Base-by-base conservation (phyloP, 2,329 filamentous ascomycete species). In the Fusarium hainanense region DNA sequence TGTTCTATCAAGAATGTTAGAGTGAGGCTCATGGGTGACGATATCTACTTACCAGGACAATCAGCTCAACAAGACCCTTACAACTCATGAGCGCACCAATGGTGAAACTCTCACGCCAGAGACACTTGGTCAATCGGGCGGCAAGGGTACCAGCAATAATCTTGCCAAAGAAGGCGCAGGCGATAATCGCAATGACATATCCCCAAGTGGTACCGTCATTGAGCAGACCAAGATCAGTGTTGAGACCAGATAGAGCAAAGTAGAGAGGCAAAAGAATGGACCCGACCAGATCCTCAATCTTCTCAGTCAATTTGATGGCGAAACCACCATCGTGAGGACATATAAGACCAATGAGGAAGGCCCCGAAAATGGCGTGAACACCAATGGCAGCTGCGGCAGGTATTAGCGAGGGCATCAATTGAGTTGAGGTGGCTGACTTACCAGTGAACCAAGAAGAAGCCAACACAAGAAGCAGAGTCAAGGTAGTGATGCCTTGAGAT, bases 41-140 rank as follows among this genome's bases (percentile, higher is more conserved):
- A 16, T 2, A 1, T 2, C 10, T 18, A 72, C 89, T 81, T 84
- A 94, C 93, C 79, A 97, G 79, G n/a, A 98, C 94, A 78, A 98
- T 98, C 54, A 98, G 83, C 79, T 98, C 94, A 1, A 98, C 94
- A 12, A 98, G 85, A 74, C 95, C 95, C 79, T 98, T 98, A 80
- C 95, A 98, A 80, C 93, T 97, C 95, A 98, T 98, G 74, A 98
- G 81, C 18, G 91, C 89, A 16, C 95, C 95, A 71, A 98, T 96
- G 2, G 93, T 89, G 32, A 97, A 88, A 60, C 92, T 94, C 78
- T 98, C 95, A 63, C 94, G 88, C 95, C 95, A 98, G 52, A 98
- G 84, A 27, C 92, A 93, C 73, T 89, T 93, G 5, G 58, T 63
- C 10, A 89, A 76, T 37, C 89, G 88, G 1, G 95, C 94, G 10